Conservation (phyloP, 441 rosid species). For the Brassica hybrid region DNA sequence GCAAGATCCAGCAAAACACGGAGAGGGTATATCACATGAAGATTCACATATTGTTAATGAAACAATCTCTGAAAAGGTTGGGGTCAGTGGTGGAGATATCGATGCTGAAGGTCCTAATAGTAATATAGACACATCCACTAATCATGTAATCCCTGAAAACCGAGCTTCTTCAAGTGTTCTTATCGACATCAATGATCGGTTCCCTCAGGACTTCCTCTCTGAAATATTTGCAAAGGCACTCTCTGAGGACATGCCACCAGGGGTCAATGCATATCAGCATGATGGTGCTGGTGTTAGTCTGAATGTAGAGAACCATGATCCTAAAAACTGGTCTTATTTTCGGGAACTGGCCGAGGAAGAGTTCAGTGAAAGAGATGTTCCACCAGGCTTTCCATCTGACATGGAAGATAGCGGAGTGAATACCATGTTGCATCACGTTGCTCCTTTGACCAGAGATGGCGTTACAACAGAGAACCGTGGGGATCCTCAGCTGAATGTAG, state of each 20-base stretch:
- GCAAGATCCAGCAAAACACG: constrained; percentile 50
- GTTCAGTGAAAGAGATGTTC: constrained; percentile 53
- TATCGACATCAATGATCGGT: constrained; percentile 82
- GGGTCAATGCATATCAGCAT: constrained; percentile 49
- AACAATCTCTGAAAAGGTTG: constrained; percentile 43
- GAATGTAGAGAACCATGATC: constrained; percentile 78
- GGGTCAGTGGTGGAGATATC: constrained; percentile 40
- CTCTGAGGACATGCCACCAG: constrained; percentile 54
- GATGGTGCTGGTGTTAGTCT: constrained; percentile 80
- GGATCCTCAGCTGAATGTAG: constrained; percentile 37
- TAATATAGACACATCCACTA: constrained; percentile 46
- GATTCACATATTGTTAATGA: constrained; percentile 37
- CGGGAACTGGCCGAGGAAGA: constrained; percentile 75
- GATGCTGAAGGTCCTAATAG: constrained; percentile 49
- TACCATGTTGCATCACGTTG: constrained; percentile 39
- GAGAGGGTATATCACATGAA: constrained; percentile 49
- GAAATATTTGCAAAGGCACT: constrained; percentile 71
- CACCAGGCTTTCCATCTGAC: constrained; percentile 50
- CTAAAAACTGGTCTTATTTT: constrained; percentile 87
- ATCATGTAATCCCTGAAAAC: constrained; percentile 41
- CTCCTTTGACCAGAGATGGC: constrained; percentile 47
- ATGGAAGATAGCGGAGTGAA: constrained; percentile 45
- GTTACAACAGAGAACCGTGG: constrained; percentile 44
- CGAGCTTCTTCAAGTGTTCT: constrained; percentile 49
- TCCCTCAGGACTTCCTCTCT: constrained; percentile 81